phyloP scores from a whole-genome alignment of 139 green algal genomes.

The Chlamydomonas urium region DNA sequence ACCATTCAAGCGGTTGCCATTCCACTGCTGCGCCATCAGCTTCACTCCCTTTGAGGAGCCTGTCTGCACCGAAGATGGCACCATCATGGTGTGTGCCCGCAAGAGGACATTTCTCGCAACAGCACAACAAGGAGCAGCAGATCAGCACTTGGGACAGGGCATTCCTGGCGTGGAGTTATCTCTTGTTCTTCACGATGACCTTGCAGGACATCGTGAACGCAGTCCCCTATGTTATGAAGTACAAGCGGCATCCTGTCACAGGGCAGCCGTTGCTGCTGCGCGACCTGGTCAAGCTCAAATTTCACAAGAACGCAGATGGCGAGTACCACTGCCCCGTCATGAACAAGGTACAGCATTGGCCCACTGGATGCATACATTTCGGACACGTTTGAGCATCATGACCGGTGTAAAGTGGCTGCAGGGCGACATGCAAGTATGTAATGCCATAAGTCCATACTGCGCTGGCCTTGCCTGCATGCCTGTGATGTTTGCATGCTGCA shows the following conservation, averaged over 20 bases:
- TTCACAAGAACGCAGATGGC: constrained; percentile 83
- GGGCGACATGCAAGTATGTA: too few relatives aligned
- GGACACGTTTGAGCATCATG: too few relatives aligned
- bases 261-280: constrained; percentile 68
- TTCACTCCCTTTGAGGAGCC: constrained; percentile 93
- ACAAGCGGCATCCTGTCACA: constrained; percentile 78
- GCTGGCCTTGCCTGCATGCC: too few relatives aligned
- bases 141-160: background rate
- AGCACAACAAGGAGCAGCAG: background rate
- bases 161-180: background rate
- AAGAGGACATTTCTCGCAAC: background rate
- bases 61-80: constrained; percentile 82
- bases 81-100: constrained; percentile 31
- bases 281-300: constrained; percentile 88
- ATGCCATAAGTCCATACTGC: too few relatives aligned
- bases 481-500: too few relatives aligned
- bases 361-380: too few relatives aligned
- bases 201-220: constrained; percentile 36
- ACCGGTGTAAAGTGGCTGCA: too few relatives aligned
- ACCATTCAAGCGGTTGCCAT: constrained; percentile 80
- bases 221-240: constrained; percentile 86
- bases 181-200: background rate
- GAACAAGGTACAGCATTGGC: constrained; percentile 73
- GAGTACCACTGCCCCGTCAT: constrained; percentile 91
- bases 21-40: constrained; percentile 89